These are phyloP conservation scores for Pisolithus marmoratus DNA, from an alignment of 768 basidiomycete genomes.

Conservation along the genomic window DNA sequence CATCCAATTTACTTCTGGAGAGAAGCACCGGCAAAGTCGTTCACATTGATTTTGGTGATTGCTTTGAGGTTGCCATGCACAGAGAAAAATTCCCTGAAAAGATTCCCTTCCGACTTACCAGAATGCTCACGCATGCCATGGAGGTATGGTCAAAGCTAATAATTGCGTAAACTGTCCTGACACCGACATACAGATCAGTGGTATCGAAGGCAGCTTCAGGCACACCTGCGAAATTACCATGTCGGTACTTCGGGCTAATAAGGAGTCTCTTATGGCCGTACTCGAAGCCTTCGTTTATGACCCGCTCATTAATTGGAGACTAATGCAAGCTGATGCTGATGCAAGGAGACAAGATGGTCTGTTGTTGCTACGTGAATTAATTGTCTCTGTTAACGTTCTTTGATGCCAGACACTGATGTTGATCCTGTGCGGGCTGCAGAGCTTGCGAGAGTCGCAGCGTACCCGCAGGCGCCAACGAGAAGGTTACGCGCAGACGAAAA, in stretches of 20 bases:
- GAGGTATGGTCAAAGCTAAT: constrained; percentile 52
- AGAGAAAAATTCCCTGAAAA: constrained; percentile 99
- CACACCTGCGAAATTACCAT: constrained; percentile 97
- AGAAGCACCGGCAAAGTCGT: constrained; percentile 91
- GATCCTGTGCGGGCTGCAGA: constrained; percentile 56
- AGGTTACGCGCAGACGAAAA: constrained; percentile 89
- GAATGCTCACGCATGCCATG: constrained; percentile 99
- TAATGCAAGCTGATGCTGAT: constrained; percentile 82
- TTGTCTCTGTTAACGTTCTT: background rate
- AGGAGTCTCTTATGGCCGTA: constrained; percentile 98
- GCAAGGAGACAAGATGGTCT: constrained; percentile 63
- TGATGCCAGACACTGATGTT: constrained; percentile 33
- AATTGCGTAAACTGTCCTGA: constrained; percentile 2
- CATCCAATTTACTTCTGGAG: constrained; percentile 90
- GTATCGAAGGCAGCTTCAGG: constrained; percentile 95
- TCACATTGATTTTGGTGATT: constrained; percentile 97
- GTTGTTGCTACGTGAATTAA: constrained; percentile 4
- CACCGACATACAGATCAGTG: constrained; percentile 70
- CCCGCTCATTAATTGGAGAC: constrained; percentile 94
- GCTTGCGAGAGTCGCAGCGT: constrained; percentile 58
- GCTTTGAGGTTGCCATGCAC: constrained; percentile 97
- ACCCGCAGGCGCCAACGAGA: constrained; percentile 75
- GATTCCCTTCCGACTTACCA: constrained; percentile 94
- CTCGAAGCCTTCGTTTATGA: constrained; percentile 99
- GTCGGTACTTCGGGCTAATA: constrained; percentile 92